Base-by-base conservation (phyloP, 2,329 filamentous ascomycete species). In the Sphaerulina vaccinii region DNA sequence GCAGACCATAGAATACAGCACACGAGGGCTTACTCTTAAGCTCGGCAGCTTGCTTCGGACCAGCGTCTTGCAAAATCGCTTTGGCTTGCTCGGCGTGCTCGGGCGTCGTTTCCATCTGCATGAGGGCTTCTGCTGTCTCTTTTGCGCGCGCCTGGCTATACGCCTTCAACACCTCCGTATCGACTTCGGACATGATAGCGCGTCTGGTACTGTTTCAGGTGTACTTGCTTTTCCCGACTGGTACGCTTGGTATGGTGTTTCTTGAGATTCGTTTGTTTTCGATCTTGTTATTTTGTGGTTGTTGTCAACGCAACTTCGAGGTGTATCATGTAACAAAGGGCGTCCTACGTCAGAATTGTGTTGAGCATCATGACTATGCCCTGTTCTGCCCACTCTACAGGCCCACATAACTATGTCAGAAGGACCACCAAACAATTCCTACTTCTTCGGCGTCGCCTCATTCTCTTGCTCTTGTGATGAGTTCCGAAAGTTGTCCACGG, bases 331-430 rank as follows among this genome's bases (percentile, higher is more conserved):
- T 21, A 40, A 23, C 36, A 29, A 36, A 24, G 19, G 21, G 27
- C 19, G 15, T n/a, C 36, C 33, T 49, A 49, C 45, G 45, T 49
- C 45, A 49, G 45, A 49, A 15, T 41, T 49, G 22, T 24, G 16
- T 41, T 19, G 22, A 22, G 18, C 37, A 13, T n/a, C n/a, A 49
- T 36, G 11, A 21, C 19, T 22, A 22, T 23, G 22, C 45, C 45
- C 37, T 41, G 45, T 24, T 21, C 16, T 27, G 21, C n/a, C 24
- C 24, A 24, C 39, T 19, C 24, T 16, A 16, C 10, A 37, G 39
- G 27, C 37, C 45, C 45, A 49, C 45, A 49, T 49, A 37, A 49
- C 24, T 36, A 49, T 49, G 35, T 49, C 45, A 40, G 24, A 40
- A 32, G 19, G 45, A 3, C 36, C 45, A 33, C 45, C 35, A 19